phyloP scores from a whole-genome alignment of 768 basidiomycete species.

The Calocybe cyanea region DNA sequence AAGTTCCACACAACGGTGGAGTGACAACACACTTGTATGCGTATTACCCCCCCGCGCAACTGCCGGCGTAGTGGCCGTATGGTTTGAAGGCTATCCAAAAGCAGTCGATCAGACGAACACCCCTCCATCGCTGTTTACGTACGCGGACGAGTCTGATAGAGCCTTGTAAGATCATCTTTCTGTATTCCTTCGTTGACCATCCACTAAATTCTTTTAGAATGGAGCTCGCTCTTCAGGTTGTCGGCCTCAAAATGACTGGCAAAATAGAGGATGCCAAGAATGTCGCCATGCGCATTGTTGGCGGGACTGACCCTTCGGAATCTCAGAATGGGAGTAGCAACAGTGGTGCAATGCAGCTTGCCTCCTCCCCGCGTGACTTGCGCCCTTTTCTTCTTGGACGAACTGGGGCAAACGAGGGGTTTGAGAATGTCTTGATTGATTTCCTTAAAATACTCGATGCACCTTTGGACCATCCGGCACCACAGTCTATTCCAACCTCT shows the following conservation, averaged over 20 bases:
- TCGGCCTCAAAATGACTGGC: slow-evolving; percentile 95
- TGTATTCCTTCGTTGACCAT: slow-evolving; percentile 5
- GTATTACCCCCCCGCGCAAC: slow-evolving; percentile 77
- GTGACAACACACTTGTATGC: slow-evolving; percentile 90
- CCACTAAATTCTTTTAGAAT: slow-evolving; percentile 49
- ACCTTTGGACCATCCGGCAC: slow-evolving; percentile 42
- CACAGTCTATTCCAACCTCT: slow-evolving; percentile 37
- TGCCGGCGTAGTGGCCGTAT: slow-evolving; percentile 86
- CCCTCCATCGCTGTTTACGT: slow-evolving; percentile 74
- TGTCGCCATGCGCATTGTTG: slow-evolving; percentile 90
- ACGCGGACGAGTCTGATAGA: slow-evolving; percentile 86
- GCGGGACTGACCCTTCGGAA: slow-evolving; percentile 54
- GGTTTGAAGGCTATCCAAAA: slow-evolving; percentile 76
- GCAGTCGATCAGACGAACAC: slow-evolving; percentile 46
- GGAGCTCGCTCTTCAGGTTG: slow-evolving; percentile 93
- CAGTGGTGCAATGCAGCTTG: slow-evolving; percentile 52
- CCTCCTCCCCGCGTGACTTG: slow-evolving; percentile 46
- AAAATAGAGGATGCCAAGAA: slow-evolving; percentile 92
- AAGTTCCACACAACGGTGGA: slow-evolving; percentile 86
- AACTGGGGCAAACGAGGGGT: slow-evolving; percentile 53
- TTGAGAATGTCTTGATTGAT: slow-evolving; percentile 75
- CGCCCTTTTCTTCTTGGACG: slow-evolving; percentile 54
- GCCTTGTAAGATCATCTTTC: slow-evolving; percentile 59
- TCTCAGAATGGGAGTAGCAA: slow-evolving; percentile 28
- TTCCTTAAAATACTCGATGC: slow-evolving; percentile 79